phyloP scores from a whole-genome alignment of 805 yeast species.

The Myxozyma neotropica region DNA sequence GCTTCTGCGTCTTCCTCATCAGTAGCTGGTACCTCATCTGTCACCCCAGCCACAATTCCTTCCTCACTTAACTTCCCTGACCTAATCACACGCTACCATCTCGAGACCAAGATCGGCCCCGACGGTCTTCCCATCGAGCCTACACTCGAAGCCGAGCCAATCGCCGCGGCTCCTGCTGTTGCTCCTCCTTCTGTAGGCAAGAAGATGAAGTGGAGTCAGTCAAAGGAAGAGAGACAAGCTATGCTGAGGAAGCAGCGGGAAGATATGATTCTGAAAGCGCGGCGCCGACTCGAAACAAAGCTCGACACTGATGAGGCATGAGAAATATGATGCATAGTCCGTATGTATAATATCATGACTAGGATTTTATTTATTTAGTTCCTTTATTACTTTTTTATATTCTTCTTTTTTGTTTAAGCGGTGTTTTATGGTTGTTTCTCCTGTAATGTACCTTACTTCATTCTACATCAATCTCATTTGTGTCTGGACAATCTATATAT shows the following conservation, averaged over 20 bases:
- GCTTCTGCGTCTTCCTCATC: not conserved
- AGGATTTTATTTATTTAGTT: not conserved
- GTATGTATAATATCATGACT: not conserved
- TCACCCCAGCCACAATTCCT: not conserved
- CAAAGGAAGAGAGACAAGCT: slow-evolving; percentile 49
- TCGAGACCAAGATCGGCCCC: slow-evolving; percentile 17
- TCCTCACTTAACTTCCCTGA: slow-evolving; percentile 13
- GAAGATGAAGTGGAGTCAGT: slow-evolving; percentile 47
- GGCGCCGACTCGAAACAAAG: slow-evolving; percentile 52
- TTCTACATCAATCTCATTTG: not conserved
- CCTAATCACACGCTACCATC: slow-evolving; percentile 30
- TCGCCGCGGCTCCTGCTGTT: not conserved
- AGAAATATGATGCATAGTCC: not conserved
- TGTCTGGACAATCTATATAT: not conserved
- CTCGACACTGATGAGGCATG: not conserved
- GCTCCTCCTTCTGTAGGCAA: slow-evolving; percentile 1
- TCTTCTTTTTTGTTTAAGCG: slow-evolving; percentile 1
- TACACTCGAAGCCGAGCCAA: not conserved
- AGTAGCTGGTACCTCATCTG: slow-evolving; percentile 30
- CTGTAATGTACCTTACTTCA: not conserved
- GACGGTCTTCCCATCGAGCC: slow-evolving; percentile 18
- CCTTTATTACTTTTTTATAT: not conserved
- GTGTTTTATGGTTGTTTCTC: not conserved
- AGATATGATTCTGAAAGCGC: slow-evolving; percentile 63
- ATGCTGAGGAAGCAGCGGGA: slow-evolving; percentile 54